Base-by-base conservation (phyloP, 2,329 filamentous ascomycete genomes). In the Ceratocystiopsis minuta region DNA sequence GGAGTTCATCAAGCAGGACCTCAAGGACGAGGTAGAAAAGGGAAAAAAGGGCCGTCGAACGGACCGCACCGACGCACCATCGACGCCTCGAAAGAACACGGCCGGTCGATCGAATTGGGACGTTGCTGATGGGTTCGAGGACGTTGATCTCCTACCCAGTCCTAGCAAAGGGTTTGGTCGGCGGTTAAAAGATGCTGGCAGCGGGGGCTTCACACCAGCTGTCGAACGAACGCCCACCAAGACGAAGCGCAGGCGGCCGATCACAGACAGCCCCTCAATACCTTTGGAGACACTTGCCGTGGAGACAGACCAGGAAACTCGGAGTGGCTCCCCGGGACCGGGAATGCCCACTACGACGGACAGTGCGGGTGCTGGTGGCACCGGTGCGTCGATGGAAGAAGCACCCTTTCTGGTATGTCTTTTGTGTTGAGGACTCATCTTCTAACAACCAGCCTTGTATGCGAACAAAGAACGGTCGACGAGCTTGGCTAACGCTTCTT, bases 111-210 rank as follows among this genome's bases (percentile, higher is more conserved):
- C 65, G 24, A 75, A 69, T 1, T 71, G 71, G 58, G 65, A 68
- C 1, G 62, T 80, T 39, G 70, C 79, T 2, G 83, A 90, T 57
- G 83, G 83, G 0, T 90, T 90, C 51, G 80, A 87, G 45, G 75
- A 83, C 45, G 62, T 73, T 48, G 71, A 75, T 46, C 62, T 73
- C 42, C 61, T 64, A 9, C 54, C 57, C 6, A 75, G 71, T 43
- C 72, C 71, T 1, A 67, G 58, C 52, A 73, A 70, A 50, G 63
- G 61, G 1, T 61, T 65, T 40, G 58, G 62, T 2, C 40, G 55
- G 53, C 48, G 59, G 49, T 40, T 48, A 49, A 64, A 55, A 46
- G 60, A 63, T 41, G 55, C 57, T 0, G 62, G 24, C 13, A 39
- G 62, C 1, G 56, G 66, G 0, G 59, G 68, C 2, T 61, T 66